Conservation (phyloP, 2,329 filamentous ascomycete species). For the Dothiorella sarmentorum region DNA sequence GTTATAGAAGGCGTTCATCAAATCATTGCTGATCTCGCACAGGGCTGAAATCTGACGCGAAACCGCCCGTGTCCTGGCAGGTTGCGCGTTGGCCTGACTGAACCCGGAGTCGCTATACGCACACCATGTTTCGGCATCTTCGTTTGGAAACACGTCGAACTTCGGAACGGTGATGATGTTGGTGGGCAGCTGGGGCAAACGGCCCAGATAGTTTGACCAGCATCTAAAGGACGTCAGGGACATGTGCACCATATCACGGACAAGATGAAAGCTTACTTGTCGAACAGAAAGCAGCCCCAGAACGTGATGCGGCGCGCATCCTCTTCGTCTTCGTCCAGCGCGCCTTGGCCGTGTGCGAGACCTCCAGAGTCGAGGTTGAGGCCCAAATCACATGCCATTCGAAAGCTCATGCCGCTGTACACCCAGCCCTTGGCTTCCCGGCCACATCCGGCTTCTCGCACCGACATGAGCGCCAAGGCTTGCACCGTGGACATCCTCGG, state of each 20-base stretch:
- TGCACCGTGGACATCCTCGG: slow-evolving; percentile 87
- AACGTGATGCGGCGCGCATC: slow-evolving; percentile 90
- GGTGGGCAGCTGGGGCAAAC: slow-evolving; percentile 79
- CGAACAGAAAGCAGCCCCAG: slow-evolving; percentile 97
- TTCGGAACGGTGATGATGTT: slow-evolving; percentile 80
- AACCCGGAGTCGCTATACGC: slow-evolving; percentile 84
- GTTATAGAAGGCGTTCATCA: slow-evolving; percentile 88
- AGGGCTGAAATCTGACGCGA: slow-evolving; percentile 77
- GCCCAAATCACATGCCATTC: slow-evolving; percentile 93
- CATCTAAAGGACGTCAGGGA: slow-evolving; percentile 49
- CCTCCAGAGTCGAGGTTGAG: slow-evolving; percentile 78
- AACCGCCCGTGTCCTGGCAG: slow-evolving; percentile 76
- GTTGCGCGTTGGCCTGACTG: slow-evolving; percentile 68
- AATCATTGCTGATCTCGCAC: slow-evolving; percentile 89
- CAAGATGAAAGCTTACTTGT: slow-evolving; percentile 59
- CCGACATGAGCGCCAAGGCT: slow-evolving; percentile 91
- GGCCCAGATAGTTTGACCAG: slow-evolving; percentile 95
- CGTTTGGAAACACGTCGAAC: slow-evolving; percentile 83
- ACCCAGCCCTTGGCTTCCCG: slow-evolving; percentile 96
- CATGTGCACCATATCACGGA: neutral
- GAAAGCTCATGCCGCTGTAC: slow-evolving; percentile 96
- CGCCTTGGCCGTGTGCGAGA: slow-evolving; percentile 52
- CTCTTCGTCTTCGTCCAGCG: slow-evolving; percentile 74
- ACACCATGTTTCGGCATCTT: slow-evolving; percentile 82
- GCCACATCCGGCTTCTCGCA: slow-evolving; percentile 90